Evolutionary conservation across 768 basidiomycete species (phyloP), one percentile per base, ranked within the genome.

Genomic region (Tricholoma saponaceum): DNA sequence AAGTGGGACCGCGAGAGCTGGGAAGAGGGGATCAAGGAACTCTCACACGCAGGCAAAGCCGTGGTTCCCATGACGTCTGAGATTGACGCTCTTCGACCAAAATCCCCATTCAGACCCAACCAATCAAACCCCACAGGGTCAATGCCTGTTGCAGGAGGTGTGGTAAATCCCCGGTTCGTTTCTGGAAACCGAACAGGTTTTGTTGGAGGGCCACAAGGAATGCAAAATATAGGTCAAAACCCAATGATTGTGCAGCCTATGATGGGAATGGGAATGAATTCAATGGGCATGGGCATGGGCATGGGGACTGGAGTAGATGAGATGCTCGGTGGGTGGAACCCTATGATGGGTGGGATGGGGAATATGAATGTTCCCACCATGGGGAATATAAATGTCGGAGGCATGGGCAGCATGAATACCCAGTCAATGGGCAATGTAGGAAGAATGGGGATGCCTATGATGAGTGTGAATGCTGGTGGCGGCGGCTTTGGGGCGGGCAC

Each of bases 21-120:
- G 87, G 88, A 90, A 43, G 76, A 78, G 51, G 74, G 77, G n/a
- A 70, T 84, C 60, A 82, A 78, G 62, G 82, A 80, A 51, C 71
- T 86, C 8, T 70, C 79, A n/a, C 77, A 73, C 32, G 80, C 77
- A 39, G 81, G 79, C 14, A 84, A 82, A 66, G 69, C 73, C 39
- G 85, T 90, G 58, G 88, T 91, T 10, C 88, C 89, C 0, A 84
- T 82, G 72, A 84, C 86, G 3, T 66, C 81, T 69, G 93, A 95
- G 62, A 92, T 96, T 63, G 92, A 96, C 55, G 79, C 82, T 0
- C 77, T 96, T 16, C 79, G 93, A 16, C 93, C 92, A 0, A 95
- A 95, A 69, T 94, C 92, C 1, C 93, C 94, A 8, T 76, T 86
- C 22, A 76, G 85, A 47, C 69, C 61, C 62, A 74, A 64, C 52